Percentiles rank a stretch among this genome's conserved stretches.
Evolutionary conservation across 2,329 filamentous ascomycete genomes (phyloP).

Genomic region (Gnomoniopsis sp.): DNA sequence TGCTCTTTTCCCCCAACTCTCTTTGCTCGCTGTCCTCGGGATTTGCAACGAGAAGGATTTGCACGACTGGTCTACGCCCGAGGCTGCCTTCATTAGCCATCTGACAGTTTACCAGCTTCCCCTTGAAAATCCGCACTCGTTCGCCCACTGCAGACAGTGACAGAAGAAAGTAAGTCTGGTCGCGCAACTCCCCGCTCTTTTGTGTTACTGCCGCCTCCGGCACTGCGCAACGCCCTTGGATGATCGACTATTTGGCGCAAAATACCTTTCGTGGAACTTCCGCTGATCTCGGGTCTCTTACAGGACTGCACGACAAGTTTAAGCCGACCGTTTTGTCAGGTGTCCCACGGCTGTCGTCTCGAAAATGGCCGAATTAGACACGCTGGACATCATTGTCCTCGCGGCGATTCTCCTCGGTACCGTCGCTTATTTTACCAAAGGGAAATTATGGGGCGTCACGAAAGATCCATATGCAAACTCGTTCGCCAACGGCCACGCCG

Average conservation of each 20-base stretch:
- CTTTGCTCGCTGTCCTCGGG: background rate
- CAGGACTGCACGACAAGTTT: background rate
- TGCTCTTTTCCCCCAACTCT: background rate
- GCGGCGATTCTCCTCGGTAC: constrained; percentile 80
- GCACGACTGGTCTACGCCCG: background rate
- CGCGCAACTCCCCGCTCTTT: background rate
- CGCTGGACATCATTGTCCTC: constrained; percentile 90
- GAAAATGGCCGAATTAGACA: constrained; percentile 92
- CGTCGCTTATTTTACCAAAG: constrained; percentile 95
- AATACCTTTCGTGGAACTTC: no score
- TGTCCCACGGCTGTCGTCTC: constrained; percentile 20
- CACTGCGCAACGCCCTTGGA: background rate
- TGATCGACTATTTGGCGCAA: background rate
- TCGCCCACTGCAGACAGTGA: background rate
- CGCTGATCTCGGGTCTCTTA: no score
- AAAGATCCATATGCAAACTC: constrained; percentile 86
- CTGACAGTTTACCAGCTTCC: background rate
- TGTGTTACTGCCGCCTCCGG: background rate
- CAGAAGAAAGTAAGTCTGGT: background rate
- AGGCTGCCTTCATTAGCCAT: background rate
- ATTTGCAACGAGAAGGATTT: background rate
- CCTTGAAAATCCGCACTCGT: background rate
- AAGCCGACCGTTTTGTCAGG: background rate
- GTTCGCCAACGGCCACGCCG: constrained; percentile 64
- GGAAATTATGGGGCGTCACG: constrained; percentile 83